Evolutionary conservation across 208 protist species (phyloP).

Genomic region (Crithidia fasciculata): DNA sequence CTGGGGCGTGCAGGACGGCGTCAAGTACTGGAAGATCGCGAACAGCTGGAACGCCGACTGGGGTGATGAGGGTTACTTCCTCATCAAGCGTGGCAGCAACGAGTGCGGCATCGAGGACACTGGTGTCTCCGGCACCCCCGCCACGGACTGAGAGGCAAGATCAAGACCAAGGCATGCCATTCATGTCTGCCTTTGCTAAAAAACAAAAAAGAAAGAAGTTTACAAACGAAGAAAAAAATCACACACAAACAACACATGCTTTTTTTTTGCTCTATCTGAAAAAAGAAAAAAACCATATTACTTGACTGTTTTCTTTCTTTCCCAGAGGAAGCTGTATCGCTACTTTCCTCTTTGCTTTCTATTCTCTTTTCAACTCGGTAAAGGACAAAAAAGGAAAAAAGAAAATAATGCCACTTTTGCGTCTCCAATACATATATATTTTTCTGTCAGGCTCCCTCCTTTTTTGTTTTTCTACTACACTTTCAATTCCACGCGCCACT

Average conservation of each 20-base stretch:
- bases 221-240: too few species aligned
- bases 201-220: too few species aligned
- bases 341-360: background rate
- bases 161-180: background rate
- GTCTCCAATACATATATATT: too few species aligned
- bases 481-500: background rate
- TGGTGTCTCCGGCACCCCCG: constrained; percentile 57
- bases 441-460: background rate
- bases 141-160: background rate
- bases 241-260: too few species aligned
- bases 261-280: constrained; percentile 10
- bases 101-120: constrained; percentile 83
- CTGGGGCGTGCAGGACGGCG: constrained; percentile 79
- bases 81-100: constrained; percentile 71
- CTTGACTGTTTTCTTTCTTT: background rate
- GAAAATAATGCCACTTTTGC: too few species aligned
- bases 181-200: too few species aligned
- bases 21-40: constrained; percentile 89
- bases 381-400: constrained; percentile 11
- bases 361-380: background rate
- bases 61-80: constrained; percentile 90
- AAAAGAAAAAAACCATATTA: constrained; percentile 9
- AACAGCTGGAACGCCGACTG: constrained; percentile 92
- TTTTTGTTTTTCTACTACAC: background rate
- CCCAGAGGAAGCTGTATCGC: too few species aligned